Conservation (phyloP, 163 green algal genomes). For the Coccomyxa subellipsoidea region DNA sequence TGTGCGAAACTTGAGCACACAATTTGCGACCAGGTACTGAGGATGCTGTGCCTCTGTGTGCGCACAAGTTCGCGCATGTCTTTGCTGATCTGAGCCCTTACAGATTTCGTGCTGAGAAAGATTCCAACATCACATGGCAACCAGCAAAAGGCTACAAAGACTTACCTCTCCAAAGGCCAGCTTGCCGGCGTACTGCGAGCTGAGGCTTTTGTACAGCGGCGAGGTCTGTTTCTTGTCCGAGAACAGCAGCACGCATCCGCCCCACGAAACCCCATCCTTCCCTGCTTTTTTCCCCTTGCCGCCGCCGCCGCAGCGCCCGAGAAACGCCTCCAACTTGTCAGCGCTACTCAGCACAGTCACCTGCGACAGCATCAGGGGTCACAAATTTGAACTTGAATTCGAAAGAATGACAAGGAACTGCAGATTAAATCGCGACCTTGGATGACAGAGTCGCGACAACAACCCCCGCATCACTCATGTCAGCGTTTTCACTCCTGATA, state of each 20-base stretch:
- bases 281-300: not conserved
- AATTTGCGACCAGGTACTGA: too few species aligned
- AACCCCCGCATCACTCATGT: too few species aligned
- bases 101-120: not conserved
- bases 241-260: conserved; percentile 66
- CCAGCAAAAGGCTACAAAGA: not conserved
- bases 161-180: conserved; percentile 57
- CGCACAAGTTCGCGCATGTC: too few species aligned
- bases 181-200: conserved; percentile 59
- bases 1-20: too few species aligned
- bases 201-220: conserved; percentile 67
- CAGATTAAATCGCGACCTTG: too few species aligned
- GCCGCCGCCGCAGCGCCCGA: not conserved
- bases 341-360: conserved; percentile 7
- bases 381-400: too few species aligned
- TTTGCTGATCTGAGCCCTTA: too few species aligned
- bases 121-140: not conserved
- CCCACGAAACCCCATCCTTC: conserved; percentile 48
- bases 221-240: conserved; percentile 63
- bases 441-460: too few species aligned
- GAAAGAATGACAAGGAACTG: too few species aligned
- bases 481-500: too few species aligned
- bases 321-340: conserved; percentile 14
- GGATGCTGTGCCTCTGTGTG: too few species aligned
- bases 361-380: not conserved